Evolutionary conservation across 2,329 filamentous ascomycete genomes (phyloP).

Genomic region (Xylaria sp.): DNA sequence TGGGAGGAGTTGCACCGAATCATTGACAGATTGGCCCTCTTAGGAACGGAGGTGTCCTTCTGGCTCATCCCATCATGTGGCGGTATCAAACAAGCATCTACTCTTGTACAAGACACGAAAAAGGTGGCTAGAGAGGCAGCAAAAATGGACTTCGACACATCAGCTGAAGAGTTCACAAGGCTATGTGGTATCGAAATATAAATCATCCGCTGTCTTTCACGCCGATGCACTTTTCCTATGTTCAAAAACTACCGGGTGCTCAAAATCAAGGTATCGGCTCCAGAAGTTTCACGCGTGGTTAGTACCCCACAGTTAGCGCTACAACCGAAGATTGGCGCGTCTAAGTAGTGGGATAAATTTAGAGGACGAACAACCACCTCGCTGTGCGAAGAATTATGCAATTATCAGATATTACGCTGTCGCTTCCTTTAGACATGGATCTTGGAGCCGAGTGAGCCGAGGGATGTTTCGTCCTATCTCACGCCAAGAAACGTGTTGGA

Average conservation of each 20-base stretch:
- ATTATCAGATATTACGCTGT: neutral
- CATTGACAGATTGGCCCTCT: conserved; percentile 36
- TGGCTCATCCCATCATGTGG: conserved; percentile 41
- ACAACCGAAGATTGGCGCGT: conserved; percentile 5
- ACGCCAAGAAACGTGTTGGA: neutral
- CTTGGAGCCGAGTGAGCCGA: no score
- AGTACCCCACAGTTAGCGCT: conserved; percentile 11
- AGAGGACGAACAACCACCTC: no score
- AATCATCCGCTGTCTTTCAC: neutral
- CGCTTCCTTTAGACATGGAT: neutral
- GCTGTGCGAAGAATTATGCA: neutral
- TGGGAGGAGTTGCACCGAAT: conserved; percentile 54
- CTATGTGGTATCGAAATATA: conserved; percentile 42
- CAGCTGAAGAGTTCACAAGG: conserved; percentile 40
- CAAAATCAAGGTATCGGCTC: neutral
- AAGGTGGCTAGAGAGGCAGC: conserved; percentile 39
- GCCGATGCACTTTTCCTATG: neutral
- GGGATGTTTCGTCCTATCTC: conserved; percentile 9
- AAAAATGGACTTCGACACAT: conserved; percentile 26
- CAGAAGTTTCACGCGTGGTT: neutral
- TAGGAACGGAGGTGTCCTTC: conserved; percentile 44
- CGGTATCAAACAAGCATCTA: conserved; percentile 33
- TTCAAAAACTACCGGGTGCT: neutral
- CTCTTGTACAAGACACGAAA: conserved; percentile 41
- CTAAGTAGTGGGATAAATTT: neutral